phyloP scores from a whole-genome alignment of 169 alveolate species.

The Eimeria necatrix region DNA sequence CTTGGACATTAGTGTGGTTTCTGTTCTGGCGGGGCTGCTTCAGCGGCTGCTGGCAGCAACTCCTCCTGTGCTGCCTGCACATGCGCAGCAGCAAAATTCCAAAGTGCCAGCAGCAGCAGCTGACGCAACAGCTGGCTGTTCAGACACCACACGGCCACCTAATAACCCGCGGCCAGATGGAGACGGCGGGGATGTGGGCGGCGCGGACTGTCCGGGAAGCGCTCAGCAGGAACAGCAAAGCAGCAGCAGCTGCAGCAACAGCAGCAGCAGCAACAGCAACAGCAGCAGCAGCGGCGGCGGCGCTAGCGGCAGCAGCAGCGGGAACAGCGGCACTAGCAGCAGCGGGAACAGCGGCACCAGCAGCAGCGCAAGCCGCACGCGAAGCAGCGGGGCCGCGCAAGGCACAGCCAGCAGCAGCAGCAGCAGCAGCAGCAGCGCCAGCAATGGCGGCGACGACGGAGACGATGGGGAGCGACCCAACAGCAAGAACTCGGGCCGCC shows the following conservation, averaged over 20 bases:
- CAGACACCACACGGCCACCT: constrained; percentile 52
- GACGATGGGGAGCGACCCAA: constrained; percentile 24
- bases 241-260: constrained; percentile 21
- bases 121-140: constrained; percentile 23
- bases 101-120: constrained; percentile 2
- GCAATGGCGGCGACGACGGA: constrained; percentile 26
- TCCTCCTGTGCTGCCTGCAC: constrained; percentile 14
- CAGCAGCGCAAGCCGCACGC: background rate
- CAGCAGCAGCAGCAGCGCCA: constrained; percentile 49
- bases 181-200: constrained; percentile 54
- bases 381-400: background rate
- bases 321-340: constrained; percentile 17
- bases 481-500: constrained; percentile 3
- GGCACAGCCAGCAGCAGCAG: constrained; percentile 42
- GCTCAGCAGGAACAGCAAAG: background rate
- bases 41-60: constrained; percentile 50
- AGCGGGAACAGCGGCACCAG: constrained; percentile 50
- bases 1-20: constrained; percentile 6
- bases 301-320: constrained; percentile 3
- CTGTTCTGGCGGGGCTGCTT: background rate
- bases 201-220: background rate
- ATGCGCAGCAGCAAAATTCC: background rate
- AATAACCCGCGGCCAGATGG: constrained; percentile 11
- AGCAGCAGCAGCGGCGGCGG: background rate
- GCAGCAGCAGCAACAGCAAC: constrained; percentile 62